Evolutionary conservation across 257 asterid genomes (phyloP).

Genomic region (Nicotiana attenuata): DNA sequence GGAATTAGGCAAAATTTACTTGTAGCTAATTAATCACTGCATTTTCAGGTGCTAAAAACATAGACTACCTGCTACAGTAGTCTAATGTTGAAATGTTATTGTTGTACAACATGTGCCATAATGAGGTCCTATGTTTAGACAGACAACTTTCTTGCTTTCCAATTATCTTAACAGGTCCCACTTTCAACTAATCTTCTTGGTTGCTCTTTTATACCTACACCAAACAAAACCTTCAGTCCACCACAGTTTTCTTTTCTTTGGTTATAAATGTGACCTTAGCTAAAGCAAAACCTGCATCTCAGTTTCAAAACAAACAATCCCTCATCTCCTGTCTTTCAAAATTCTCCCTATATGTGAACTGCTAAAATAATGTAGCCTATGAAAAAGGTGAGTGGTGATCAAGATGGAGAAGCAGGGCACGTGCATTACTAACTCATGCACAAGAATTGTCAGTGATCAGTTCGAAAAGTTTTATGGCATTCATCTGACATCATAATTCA

Average conservation of each 20-base stretch:
- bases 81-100: neutral
- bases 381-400: constrained; percentile 57
- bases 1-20: neutral
- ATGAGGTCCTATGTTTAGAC: neutral
- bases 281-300: neutral
- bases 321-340: neutral
- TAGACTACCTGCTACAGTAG: neutral
- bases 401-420: constrained; percentile 99
- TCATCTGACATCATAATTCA: neutral
- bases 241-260: neutral
- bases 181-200: constrained; percentile 5
- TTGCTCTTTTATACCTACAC: neutral
- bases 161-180: constrained; percentile 7
- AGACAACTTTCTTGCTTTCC: neutral
- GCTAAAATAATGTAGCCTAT: neutral
- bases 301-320: neutral
- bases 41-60: constrained; percentile 20
- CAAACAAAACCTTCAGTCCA: constrained; percentile 6
- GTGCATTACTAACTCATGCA: constrained; percentile 76
- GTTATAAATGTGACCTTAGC: constrained; percentile 9
- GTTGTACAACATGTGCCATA: constrained; percentile 6
- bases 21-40: neutral
- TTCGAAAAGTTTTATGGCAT: neutral
- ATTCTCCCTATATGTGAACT: neutral
- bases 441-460: neutral